Evolutionary conservation across 768 basidiomycete species (phyloP).

Genomic region (Naganishia friedmannii): DNA sequence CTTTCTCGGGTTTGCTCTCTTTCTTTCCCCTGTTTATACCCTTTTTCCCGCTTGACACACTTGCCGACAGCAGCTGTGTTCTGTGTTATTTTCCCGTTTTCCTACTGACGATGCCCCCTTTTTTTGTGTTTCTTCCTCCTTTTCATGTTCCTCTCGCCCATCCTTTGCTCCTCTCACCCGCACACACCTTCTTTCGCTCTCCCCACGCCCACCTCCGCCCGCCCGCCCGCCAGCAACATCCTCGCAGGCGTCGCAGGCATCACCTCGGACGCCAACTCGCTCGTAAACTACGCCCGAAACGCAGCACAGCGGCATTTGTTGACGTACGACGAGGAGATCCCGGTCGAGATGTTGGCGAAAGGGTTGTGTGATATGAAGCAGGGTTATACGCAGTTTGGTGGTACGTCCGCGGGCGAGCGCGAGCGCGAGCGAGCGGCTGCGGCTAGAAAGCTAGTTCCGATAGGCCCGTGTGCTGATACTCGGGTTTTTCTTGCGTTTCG

Average conservation of each 20-base stretch:
- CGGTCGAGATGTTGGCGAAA: conserved; percentile 91
- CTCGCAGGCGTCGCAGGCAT: conserved; percentile 92
- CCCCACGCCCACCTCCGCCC: neutral
- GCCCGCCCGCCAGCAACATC: conserved; percentile 68
- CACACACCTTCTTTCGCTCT: neutral
- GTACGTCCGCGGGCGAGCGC: conserved; percentile 58
- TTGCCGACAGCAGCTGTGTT: no score
- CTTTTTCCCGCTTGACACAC: no score
- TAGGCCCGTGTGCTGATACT: neutral
- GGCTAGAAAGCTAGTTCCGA: no score
- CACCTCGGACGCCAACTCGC: conserved; percentile 94
- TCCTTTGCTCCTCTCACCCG: neutral
- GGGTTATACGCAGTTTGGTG: conserved; percentile 95
- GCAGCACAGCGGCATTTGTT: conserved; percentile 86
- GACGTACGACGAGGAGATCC: conserved; percentile 93
- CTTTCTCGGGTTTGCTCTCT: no score
- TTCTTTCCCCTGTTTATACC: no score
- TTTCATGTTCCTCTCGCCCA: neutral
- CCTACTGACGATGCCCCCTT: no score
- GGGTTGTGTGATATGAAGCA: conserved; percentile 95
- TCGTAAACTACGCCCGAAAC: conserved; percentile 87
- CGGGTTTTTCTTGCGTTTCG: neutral
- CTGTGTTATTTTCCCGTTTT: no score
- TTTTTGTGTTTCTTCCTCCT: neutral
- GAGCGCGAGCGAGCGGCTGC: no score